Evolutionary conservation across 139 green algal genomes (phyloP), one percentile per base, ranked within the genome.

Genomic region (Zygnema cylindricum): DNA sequence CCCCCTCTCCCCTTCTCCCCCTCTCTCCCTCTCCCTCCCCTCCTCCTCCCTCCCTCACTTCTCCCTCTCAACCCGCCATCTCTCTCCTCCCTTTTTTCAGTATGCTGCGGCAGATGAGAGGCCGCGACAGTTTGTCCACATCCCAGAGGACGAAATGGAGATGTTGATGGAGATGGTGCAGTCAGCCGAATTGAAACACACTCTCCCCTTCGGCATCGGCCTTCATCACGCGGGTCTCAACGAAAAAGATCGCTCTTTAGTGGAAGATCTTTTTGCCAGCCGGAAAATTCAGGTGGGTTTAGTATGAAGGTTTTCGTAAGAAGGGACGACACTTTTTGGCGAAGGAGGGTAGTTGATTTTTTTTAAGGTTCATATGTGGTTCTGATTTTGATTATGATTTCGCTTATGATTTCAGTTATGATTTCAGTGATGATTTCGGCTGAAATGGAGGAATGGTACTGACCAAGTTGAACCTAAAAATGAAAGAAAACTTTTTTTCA

Each of bases 221-320:
- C 92, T 99, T 92, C 97, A 99, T 89, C 97, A 99, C 86, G 97
- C 97, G 0, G 97, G 97, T 0, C 94, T 99, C 33, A 89, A 75
- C 1, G 94, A 98, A 42, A 38, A 75, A 22, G 97, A 99, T 94
- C 90, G 97, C 0, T 88, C 89, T 3, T 81, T 97, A 2, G 95
- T 98, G 39, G 97, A 99, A 93, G 25, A 87, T 41, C 95, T 99
- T 36, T 99, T 96, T 81, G 94, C 96, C 39, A 94, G 93, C 41
- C 89, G 95, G 76, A 98, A 98, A 87, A 98, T 99, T 33, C 97
- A 98, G 94, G 95, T 96, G 73, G 7, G 40, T 43, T 88, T 32
- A n/a, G n/a, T n/a, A n/a, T n/a, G n/a, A n/a, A n/a, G n/a, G n/a
- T n/a, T n/a, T n/a, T n/a, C n/a, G n/a, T n/a, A n/a, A n/a, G n/a